Percentiles rank a stretch among this genome's conserved stretches.
Evolutionary conservation across 768 basidiomycete species (phyloP).

Genomic region (Lactarius sanguifluus): DNA sequence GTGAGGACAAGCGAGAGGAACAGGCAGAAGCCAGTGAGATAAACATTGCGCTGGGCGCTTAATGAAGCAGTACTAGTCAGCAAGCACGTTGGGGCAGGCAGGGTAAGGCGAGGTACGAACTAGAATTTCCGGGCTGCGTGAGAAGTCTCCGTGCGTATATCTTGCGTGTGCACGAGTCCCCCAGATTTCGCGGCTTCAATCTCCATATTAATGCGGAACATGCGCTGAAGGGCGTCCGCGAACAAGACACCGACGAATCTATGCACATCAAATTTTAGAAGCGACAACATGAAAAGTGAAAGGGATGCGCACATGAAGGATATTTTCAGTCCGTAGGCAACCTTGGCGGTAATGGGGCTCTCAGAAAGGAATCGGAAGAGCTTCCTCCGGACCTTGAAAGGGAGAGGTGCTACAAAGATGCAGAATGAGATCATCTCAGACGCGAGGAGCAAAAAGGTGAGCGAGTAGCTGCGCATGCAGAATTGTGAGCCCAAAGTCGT

Average conservation of each 20-base stretch:
- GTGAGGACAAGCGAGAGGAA: constrained; percentile 96
- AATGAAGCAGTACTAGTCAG: constrained; percentile 2
- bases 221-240: constrained; percentile 88
- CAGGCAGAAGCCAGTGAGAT: constrained; percentile 89
- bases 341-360: constrained; percentile 70
- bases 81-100: constrained; percentile 5
- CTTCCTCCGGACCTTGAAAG: constrained; percentile 65
- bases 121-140: constrained; percentile 93
- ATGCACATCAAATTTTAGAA: constrained; percentile 31
- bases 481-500: background rate
- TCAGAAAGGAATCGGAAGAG: constrained; percentile 73
- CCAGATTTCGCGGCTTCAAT: constrained; percentile 61
- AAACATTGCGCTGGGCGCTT: constrained; percentile 87
- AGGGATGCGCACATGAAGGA: constrained; percentile 72
- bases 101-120: constrained; percentile 43
- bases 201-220: constrained; percentile 80
- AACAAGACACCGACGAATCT: constrained; percentile 86
- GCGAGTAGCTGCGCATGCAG: constrained; percentile 55
- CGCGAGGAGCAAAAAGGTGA: constrained; percentile 79
- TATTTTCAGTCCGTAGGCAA: constrained; percentile 91
- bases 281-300: background rate
- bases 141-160: constrained; percentile 82
- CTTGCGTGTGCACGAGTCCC: constrained; percentile 45
- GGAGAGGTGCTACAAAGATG: constrained; percentile 81
- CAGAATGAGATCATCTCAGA: constrained; percentile 88